phyloP scores from a whole-genome alignment of 345 rosid genomes.

The Odontarrhena argentea region DNA sequence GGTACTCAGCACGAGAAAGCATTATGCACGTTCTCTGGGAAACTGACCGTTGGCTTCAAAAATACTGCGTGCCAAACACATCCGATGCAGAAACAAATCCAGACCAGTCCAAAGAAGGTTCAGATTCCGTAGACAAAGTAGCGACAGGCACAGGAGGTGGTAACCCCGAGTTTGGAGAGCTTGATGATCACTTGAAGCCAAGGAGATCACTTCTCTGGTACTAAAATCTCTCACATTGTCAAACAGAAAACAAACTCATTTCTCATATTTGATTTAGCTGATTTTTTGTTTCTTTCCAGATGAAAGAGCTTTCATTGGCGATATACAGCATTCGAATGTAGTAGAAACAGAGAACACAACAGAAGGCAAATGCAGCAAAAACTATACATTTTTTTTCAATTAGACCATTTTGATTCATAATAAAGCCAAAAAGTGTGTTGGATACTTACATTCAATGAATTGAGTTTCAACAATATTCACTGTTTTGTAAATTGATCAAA shows the following conservation, averaged over 20 bases:
- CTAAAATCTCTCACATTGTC: constrained; percentile 2
- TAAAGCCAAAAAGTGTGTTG: constrained; percentile 4
- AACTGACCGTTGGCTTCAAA: constrained; percentile 94
- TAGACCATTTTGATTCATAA: constrained; percentile 7
- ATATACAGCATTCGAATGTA: neutral
- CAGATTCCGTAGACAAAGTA: constrained; percentile 50
- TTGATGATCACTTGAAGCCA: constrained; percentile 38
- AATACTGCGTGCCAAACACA: constrained; percentile 67
- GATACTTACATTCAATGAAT: constrained; percentile 14
- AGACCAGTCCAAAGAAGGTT: constrained; percentile 41
- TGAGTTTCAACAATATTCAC: constrained; percentile 23
- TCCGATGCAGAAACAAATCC: constrained; percentile 52
- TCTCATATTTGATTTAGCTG: constrained; percentile 7
- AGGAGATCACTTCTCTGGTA: constrained; percentile 58
- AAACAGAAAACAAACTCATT: neutral
- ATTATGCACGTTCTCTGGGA: constrained; percentile 99
- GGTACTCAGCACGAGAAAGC: constrained; percentile 92
- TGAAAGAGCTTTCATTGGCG: neutral
- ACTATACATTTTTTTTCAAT: neutral
- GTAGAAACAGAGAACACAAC: neutral
- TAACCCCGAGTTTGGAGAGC: constrained; percentile 54
- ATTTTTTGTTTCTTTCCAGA: neutral
- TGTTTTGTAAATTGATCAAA: neutral
- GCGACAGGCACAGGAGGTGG: constrained; percentile 64
- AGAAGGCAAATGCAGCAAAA: constrained; percentile 19